Evolutionary conservation across 106 monocot genomes (phyloP).

Genomic region (Allium fistulosum): DNA sequence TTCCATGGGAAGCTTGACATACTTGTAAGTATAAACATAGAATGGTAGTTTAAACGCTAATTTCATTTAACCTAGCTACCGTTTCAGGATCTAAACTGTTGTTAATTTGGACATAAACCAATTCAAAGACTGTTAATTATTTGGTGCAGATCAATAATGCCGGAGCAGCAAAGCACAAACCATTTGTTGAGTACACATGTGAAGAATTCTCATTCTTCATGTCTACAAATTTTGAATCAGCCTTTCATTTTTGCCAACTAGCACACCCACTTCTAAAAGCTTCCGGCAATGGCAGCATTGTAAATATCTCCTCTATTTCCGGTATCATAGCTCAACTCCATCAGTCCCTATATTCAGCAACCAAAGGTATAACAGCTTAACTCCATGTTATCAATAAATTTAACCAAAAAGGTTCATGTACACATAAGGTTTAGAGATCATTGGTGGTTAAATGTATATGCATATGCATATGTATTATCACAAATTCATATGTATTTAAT

Average conservation of each 20-base stretch:
- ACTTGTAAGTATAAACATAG: constrained; percentile 39
- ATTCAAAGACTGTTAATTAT: background rate
- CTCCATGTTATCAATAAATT: background rate
- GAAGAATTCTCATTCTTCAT: constrained; percentile 23
- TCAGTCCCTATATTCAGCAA: constrained; percentile 20
- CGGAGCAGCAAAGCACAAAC: constrained; percentile 9
- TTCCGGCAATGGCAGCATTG: constrained; percentile 26
- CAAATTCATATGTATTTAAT: background rate
- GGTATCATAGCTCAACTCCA: constrained; percentile 13
- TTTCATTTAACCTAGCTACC: background rate
- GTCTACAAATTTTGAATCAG: constrained; percentile 47
- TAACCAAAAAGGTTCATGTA: no score
- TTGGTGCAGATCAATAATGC: constrained; percentile 30
- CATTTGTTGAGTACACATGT: constrained; percentile 8
- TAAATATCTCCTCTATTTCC: constrained; percentile 37
- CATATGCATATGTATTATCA: background rate
- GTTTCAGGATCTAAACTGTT: background rate
- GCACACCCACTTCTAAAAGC: constrained; percentile 43
- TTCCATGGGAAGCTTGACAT: constrained; percentile 79
- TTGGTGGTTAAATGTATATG: no score
- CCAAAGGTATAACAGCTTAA: constrained; percentile 29
- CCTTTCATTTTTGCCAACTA: constrained; percentile 50
- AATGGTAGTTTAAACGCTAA: background rate
- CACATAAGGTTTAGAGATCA: no score
- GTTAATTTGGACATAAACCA: background rate